Evolutionary conservation across 257 asterid genomes (phyloP).

Genomic region (Oldenlandia corymbosa): DNA sequence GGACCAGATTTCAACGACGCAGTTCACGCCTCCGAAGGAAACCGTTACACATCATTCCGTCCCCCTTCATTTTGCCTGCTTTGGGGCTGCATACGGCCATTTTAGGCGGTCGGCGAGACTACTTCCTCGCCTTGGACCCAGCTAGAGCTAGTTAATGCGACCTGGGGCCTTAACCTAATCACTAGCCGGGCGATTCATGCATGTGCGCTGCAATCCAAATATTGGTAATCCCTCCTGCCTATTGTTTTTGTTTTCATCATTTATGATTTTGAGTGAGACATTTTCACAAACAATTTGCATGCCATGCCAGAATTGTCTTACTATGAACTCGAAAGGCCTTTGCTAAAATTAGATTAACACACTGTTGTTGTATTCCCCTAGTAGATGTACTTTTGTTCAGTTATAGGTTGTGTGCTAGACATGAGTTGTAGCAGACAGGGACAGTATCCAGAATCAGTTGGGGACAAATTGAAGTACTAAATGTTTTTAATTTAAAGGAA

Average conservation of each 20-base stretch:
- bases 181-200: neutral
- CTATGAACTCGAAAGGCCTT: neutral
- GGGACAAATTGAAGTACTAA: neutral
- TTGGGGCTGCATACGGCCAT: neutral
- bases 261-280: neutral
- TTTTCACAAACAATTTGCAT: slow-evolving; percentile 22
- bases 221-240: neutral
- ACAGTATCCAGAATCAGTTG: neutral
- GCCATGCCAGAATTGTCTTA: slow-evolving; percentile 10
- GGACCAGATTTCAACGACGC: slow-evolving; percentile 6
- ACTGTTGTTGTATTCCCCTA: neutral
- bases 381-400: neutral
- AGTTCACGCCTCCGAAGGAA: neutral
- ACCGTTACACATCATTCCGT: neutral
- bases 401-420: neutral
- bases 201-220: slow-evolving; percentile 2
- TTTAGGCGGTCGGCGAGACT: neutral
- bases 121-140: neutral
- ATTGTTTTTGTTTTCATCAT: neutral
- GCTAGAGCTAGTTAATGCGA: neutral
- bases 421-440: neutral
- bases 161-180: neutral
- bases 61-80: neutral
- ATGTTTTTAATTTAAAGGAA: neutral
- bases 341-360: neutral